Evolutionary conservation across 768 basidiomycete genomes (phyloP).

Genomic region (Boletus vermiculosoides): DNA sequence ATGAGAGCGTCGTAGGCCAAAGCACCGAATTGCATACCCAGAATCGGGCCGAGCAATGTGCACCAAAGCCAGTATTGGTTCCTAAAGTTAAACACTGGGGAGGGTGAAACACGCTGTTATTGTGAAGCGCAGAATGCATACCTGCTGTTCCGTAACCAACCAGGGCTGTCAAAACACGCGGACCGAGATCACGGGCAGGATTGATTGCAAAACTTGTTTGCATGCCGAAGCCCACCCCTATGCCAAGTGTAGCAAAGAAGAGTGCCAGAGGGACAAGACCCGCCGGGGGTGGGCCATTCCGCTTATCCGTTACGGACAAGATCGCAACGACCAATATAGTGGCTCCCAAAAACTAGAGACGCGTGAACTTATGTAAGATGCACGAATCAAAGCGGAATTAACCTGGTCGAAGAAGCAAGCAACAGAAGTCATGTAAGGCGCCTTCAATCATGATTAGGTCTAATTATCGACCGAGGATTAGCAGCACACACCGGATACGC

Average conservation of each 20-base stretch:
- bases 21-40: not conserved
- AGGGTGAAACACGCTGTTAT: not conserved
- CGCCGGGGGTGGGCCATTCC: not conserved
- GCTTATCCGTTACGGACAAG: not conserved
- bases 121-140: not conserved
- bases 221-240: not conserved
- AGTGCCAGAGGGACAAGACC: not conserved
- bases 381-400: not conserved
- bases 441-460: not conserved
- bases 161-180: not conserved
- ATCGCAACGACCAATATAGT: not conserved
- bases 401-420: not conserved
- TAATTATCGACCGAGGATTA: not conserved
- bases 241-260: not conserved
- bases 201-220: not conserved
- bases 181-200: not conserved
- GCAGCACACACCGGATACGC: not conserved
- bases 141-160: not conserved
- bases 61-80: not conserved
- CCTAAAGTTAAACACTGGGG: not conserved
- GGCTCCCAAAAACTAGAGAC: not conserved
- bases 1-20: not conserved
- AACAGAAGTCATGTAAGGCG: not conserved
- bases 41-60: not conserved
- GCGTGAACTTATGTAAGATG: not conserved